Percentiles rank a stretch among this genome's conserved stretches.
These are phyloP conservation scores for Fagus sylvatica DNA, from an alignment of 306 rosid genomes.

Conservation along the genomic window DNA sequence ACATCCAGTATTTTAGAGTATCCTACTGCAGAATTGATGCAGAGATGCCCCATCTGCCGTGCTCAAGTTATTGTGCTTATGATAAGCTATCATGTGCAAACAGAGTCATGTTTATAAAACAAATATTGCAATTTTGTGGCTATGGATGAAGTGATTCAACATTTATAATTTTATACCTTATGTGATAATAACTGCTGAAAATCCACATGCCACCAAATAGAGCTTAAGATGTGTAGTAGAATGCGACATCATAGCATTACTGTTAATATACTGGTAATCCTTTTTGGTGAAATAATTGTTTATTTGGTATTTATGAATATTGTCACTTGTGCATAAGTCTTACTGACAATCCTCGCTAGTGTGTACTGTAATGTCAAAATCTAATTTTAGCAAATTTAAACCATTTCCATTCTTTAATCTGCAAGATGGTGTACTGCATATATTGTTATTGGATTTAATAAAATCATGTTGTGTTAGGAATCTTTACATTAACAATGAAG, in stretches of 20 bases:
- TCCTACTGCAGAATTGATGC: no score
- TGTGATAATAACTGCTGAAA: not conserved
- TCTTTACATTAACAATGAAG: constrained; percentile 25
- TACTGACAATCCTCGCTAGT: not conserved
- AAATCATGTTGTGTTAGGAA: not conserved
- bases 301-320: not conserved
- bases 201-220: not conserved
- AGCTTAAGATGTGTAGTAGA: not conserved
- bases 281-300: no score
- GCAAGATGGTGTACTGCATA: not conserved
- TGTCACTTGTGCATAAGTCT: not conserved
- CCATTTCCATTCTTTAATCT: not conserved
- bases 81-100: no score
- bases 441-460: not conserved
- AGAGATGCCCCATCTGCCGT: no score
- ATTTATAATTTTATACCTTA: not conserved
- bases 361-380: not conserved
- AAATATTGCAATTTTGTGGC: not conserved
- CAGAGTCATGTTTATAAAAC: no score
- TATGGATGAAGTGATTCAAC: not conserved
- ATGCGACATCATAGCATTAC: not conserved
- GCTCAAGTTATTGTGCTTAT: no score
- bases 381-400: not conserved
- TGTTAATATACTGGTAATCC: not conserved
- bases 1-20: no score